A percentile compares a stretch with the other conserved stretches of the same genome.
Evolutionary conservation across 495 filamentous ascomycete genomes (phyloP).

Genomic region (Penicillium pulvis): DNA sequence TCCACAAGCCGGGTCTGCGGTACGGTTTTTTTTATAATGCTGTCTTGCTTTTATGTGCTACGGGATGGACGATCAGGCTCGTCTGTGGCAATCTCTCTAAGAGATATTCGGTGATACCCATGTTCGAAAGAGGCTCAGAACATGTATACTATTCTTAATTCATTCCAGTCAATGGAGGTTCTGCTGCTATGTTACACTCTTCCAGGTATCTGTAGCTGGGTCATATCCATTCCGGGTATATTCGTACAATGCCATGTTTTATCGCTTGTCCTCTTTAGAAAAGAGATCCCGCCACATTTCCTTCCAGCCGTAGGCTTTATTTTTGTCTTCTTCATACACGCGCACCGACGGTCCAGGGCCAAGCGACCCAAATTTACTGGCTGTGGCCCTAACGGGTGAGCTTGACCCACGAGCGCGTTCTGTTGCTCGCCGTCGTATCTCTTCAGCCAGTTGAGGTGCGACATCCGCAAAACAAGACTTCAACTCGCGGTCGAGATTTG

Average conservation of each 20-base stretch:
- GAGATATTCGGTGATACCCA: neutral
- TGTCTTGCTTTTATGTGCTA: neutral
- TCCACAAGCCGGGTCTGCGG: too few relatives aligned
- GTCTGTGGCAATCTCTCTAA: neutral
- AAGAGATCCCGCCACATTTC: conserved; percentile 89
- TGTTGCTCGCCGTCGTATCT: conserved; percentile 69
- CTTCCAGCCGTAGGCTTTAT: conserved; percentile 75
- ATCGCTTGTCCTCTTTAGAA: conserved; percentile 28
- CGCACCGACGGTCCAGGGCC: conserved; percentile 50
- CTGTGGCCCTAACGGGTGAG: conserved; percentile 18
- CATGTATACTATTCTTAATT: neutral
- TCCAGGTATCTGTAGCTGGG: neutral
- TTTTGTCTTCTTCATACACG: conserved; percentile 71
- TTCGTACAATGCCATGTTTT: neutral
- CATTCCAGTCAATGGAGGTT: neutral
- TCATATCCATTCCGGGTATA: neutral
- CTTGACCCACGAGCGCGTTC: conserved; percentile 45
- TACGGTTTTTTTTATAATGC: neutral
- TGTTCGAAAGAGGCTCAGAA: neutral
- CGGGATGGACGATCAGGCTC: neutral
- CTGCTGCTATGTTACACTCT: neutral
- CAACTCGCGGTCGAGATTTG: conserved; percentile 81
- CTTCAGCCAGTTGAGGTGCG: conserved; percentile 69
- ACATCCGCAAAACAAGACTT: conserved; percentile 80
- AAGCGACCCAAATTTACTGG: conserved; percentile 55